Evolutionary conservation across 495 filamentous ascomycete species (phyloP).

Genomic region (Aspergillus taichungensis): DNA sequence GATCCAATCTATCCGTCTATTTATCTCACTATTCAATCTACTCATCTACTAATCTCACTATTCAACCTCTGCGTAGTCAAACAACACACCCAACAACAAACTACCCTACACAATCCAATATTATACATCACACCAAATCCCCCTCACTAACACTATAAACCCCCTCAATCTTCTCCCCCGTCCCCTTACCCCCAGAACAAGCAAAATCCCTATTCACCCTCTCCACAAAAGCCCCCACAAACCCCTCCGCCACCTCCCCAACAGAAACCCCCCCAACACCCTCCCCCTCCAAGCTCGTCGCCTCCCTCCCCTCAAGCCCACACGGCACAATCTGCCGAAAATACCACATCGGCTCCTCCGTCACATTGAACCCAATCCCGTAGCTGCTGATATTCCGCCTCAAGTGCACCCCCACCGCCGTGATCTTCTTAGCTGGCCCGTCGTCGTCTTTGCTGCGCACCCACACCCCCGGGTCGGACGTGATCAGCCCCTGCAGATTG

Average conservation of each 20-base stretch:
- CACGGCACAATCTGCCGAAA: conserved; percentile 78
- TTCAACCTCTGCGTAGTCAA: background rate
- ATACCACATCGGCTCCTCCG: conserved; percentile 51
- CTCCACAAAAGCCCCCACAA: conserved; percentile 33
- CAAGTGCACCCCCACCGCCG: conserved; percentile 82
- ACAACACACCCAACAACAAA: background rate
- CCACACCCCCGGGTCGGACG: conserved; percentile 85
- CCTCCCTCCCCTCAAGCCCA: conserved; percentile 67
- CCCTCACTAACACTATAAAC: conserved; percentile 30
- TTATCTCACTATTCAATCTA: too few species aligned
- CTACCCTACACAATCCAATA: background rate
- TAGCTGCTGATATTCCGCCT: conserved; percentile 76
- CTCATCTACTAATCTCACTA: too few species aligned
- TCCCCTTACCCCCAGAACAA: conserved; percentile 14
- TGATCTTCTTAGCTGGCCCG: conserved; percentile 57
- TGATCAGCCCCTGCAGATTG: conserved; percentile 51
- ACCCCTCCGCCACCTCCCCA: conserved; percentile 27
- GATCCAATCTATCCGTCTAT: too few species aligned
- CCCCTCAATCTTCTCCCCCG: conserved; percentile 33
- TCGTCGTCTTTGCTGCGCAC: conserved; percentile 16
- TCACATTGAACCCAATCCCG: conserved; percentile 81
- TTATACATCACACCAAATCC: conserved; percentile 15
- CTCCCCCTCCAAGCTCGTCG: conserved; percentile 55
- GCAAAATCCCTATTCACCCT: conserved; percentile 36
- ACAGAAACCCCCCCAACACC: conserved; percentile 21